These are phyloP conservation scores for Phytopythium montanum DNA, from an alignment of 352 stramenopile species.

Conservation along the genomic window DNA sequence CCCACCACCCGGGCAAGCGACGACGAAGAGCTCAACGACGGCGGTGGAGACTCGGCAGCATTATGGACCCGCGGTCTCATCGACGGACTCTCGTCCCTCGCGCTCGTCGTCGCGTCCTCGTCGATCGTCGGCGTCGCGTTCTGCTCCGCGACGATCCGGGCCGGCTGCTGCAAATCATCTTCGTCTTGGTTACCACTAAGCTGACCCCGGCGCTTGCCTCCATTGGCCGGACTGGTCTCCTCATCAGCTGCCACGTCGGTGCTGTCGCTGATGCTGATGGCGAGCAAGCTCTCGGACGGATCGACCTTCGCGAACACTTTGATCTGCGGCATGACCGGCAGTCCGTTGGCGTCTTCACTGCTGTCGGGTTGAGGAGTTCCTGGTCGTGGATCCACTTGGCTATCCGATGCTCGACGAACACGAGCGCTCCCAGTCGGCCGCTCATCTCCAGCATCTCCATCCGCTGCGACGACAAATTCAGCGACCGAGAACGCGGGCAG, in stretches of 20 bases:
- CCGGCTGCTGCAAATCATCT: neutral
- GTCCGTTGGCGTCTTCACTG: slow-evolving; percentile 3
- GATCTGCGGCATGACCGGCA: slow-evolving; percentile 3
- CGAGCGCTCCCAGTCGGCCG: neutral
- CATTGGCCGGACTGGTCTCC: neutral
- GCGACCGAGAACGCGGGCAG: slow-evolving; percentile 40
- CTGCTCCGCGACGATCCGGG: neutral
- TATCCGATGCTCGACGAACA: neutral
- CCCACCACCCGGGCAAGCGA: slow-evolving; percentile 6
- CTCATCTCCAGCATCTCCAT: slow-evolving; percentile 2
- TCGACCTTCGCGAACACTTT: slow-evolving; percentile 33
- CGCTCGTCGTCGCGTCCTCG: neutral
- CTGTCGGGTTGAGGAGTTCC: neutral
- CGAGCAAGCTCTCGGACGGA: slow-evolving; percentile 25
- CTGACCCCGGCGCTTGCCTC: neutral
- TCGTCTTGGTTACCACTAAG: neutral
- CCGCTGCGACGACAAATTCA: slow-evolving; percentile 6
- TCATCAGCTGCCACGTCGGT: neutral
- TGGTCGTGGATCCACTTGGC: slow-evolving; percentile 9
- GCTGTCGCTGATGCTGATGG: slow-evolving; percentile 13
- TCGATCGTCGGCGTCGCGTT: slow-evolving; percentile 1
- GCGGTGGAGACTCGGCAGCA: neutral
- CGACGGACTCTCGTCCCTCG: neutral
- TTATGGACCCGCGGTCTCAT: too few species aligned
- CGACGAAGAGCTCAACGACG: neutral